Conservation (phyloP, 2,329 filamentous ascomycete genomes). For the Diaporthe velutina region DNA sequence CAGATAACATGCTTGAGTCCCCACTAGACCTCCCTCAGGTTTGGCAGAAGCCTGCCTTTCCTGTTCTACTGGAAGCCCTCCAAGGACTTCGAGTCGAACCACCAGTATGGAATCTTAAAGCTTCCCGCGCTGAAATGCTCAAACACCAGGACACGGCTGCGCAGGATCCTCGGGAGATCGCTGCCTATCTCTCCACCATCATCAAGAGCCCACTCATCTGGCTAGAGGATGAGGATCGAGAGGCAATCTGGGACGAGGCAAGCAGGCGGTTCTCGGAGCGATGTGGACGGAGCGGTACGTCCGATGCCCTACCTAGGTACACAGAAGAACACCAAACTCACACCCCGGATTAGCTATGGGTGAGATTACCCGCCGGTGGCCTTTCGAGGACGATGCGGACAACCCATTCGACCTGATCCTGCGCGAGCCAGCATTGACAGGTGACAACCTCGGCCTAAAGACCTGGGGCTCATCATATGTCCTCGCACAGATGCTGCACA, state of each 20-base stretch:
- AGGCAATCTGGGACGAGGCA: slow-evolving; percentile 82
- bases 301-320: background rate
- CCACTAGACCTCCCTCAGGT: slow-evolving; percentile 81
- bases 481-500: slow-evolving; percentile 78
- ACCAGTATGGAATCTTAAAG: slow-evolving; percentile 72
- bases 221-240: slow-evolving; percentile 77
- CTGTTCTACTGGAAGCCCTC: slow-evolving; percentile 75
- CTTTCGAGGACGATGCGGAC: slow-evolving; percentile 55
- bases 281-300: slow-evolving; percentile 79
- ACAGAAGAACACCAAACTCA: background rate
- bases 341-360: slow-evolving; percentile 61
- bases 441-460: slow-evolving; percentile 90
- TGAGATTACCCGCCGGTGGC: slow-evolving; percentile 68
- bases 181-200: slow-evolving; percentile 77
- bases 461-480: slow-evolving; percentile 95
- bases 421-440: slow-evolving; percentile 88
- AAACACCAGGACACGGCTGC: slow-evolving; percentile 57
- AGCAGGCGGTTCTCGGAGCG: slow-evolving; percentile 86
- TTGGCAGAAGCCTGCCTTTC: slow-evolving; percentile 79
- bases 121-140: slow-evolving; percentile 56
- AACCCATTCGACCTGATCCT: slow-evolving; percentile 75
- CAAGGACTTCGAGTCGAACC: slow-evolving; percentile 75
- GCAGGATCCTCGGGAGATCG: slow-evolving; percentile 64
- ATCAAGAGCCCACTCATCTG: slow-evolving; percentile 76
- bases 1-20: slow-evolving; percentile 48